Base-by-base conservation (phyloP, 495 filamentous ascomycete species). In the Penicillium riverlandense region DNA sequence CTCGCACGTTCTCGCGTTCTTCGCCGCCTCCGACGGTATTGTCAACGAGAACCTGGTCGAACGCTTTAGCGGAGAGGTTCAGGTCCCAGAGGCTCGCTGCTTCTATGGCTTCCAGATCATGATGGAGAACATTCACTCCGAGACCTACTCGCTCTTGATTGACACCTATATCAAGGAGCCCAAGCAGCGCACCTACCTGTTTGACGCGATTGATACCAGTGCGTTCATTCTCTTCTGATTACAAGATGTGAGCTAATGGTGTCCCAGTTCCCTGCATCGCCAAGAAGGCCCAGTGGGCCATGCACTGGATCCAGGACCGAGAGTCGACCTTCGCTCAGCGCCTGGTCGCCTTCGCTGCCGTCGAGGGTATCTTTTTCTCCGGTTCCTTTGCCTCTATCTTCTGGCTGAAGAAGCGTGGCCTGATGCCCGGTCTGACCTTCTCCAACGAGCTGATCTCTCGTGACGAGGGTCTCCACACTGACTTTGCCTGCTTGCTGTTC, bases 101-200 rank as follows among this genome's bases (percentile, higher is more conserved):
- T 98, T 98, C 81, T 98, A 98, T 66, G 92, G 92, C 52, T 99
- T 99, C 80, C 92, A 99, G 74, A 99, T 99, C 76, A 99, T 99
- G 92, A 97, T 99, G 87, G 92, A 99, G 81, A 99, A 99, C 75
- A 96, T 99, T 59, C 92, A 99, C 80, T 95, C 92, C 27, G 92
- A 99, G 72, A 99, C 92, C 38, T 99, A 99, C 80, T 96, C 91
- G 30, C 82, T 99, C 11, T 83, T 99, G 54, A 99, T 99, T 65
- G 92, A 99, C 61, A 99, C 94, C 49, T 99, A 99, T 72, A 94
- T 98, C 77, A 96, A 95, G 77, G 92, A 98, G 75, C 88, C 89
- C 45, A 86, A 88, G 67, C 92, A 98, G 74, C 85, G 90, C 44
- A 86, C 80, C 41, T 90, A 96, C 60, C 83, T 98, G 40, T 97